Evolutionary conservation across 768 basidiomycete species (phyloP).

Genomic region (Hemileccinum rubropunctum): DNA sequence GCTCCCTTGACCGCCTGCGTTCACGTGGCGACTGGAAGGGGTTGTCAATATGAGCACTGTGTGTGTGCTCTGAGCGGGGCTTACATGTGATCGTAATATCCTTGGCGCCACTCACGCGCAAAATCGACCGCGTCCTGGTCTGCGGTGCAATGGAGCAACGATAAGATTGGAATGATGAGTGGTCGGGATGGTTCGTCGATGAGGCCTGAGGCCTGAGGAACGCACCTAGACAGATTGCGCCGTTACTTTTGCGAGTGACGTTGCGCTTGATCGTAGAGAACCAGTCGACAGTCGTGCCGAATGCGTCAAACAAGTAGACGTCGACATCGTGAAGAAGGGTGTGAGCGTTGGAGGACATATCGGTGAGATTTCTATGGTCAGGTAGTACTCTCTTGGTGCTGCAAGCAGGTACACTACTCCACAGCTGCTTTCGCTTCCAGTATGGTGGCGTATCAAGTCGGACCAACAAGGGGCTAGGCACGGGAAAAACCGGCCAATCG

Average conservation of each 20-base stretch:
- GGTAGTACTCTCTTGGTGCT: too few relatives aligned
- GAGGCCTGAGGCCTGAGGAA: too few relatives aligned
- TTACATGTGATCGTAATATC: constrained; percentile 37
- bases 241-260: constrained; percentile 14
- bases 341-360: neutral
- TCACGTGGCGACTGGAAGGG: constrained; percentile 38
- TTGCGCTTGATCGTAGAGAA: constrained; percentile 22
- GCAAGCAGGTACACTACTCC: too few relatives aligned
- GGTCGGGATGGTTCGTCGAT: too few relatives aligned
- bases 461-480: too few relatives aligned
- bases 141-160: neutral
- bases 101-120: constrained; percentile 54
- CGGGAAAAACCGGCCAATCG: too few relatives aligned
- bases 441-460: too few relatives aligned
- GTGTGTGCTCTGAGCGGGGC: neutral
- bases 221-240: constrained; percentile 14
- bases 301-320: constrained; percentile 46
- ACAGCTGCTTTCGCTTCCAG: too few relatives aligned
- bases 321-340: constrained; percentile 30
- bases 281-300: constrained; percentile 52
- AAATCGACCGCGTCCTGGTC: constrained; percentile 36
- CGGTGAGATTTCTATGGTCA: neutral
- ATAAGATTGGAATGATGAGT: neutral
- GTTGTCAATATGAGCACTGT: neutral
- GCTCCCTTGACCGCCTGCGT: constrained; percentile 45